Evolutionary conservation across 2,329 filamentous ascomycete species (phyloP).

Genomic region (Rutstroemia sydowiana): DNA sequence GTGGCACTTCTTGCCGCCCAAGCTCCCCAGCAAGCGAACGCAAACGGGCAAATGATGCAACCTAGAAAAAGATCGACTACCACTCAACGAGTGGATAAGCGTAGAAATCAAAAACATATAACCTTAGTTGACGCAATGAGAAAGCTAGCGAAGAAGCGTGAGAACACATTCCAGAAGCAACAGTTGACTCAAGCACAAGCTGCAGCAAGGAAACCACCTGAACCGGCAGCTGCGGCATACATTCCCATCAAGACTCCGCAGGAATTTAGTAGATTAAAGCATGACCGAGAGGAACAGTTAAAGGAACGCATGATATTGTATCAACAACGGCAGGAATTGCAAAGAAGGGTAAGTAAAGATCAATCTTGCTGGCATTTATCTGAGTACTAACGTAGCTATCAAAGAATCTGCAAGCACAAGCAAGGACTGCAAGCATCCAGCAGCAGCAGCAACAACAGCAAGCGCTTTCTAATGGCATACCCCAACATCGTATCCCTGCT

Average conservation of each 20-base stretch:
- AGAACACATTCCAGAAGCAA: conserved; percentile 78
- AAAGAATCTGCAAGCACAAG: no score
- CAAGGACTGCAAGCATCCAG: conserved; percentile 12
- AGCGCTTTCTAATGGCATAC: conserved; percentile 5
- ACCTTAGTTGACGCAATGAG: conserved; percentile 90
- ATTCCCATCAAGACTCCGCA: conserved; percentile 58
- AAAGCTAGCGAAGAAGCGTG: conserved; percentile 89
- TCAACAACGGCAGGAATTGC: conserved; percentile 33
- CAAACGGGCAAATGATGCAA: conserved; percentile 41
- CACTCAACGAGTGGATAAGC: conserved; percentile 77
- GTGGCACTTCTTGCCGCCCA: conserved; percentile 33
- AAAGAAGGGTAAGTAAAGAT: conserved; percentile 44
- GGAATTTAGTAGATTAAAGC: conserved; percentile 84
- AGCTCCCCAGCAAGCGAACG: conserved; percentile 26
- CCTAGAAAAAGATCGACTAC: conserved; percentile 64
- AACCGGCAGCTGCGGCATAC: conserved; percentile 45
- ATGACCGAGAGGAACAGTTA: conserved; percentile 71
- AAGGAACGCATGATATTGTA: conserved; percentile 51
- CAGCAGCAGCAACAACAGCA: conserved; percentile 11
- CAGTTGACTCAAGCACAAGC: conserved; percentile 72
- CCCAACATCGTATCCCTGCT: conserved; percentile 14
- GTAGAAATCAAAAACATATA: conserved; percentile 78
- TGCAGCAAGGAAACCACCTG: conserved; percentile 74
- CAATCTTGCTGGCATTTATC: conserved; percentile 5
- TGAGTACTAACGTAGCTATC: conserved; percentile 15